A percentile compares a stretch with the other conserved stretches of the same genome.
Evolutionary conservation across 148 eudicot genomes (phyloP).

Genomic region (Fallopia convolvulus): DNA sequence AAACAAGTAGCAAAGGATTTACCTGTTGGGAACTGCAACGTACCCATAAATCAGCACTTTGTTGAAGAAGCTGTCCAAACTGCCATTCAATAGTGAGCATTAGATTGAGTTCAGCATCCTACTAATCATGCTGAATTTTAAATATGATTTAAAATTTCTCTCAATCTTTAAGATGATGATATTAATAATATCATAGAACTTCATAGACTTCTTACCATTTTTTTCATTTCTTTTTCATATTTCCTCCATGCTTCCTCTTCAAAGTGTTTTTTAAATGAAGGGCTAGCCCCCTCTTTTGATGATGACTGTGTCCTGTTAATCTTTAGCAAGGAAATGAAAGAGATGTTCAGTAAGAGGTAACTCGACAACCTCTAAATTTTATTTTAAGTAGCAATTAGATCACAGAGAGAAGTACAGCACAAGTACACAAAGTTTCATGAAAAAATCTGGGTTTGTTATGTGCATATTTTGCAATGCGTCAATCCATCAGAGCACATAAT

Average conservation of each 20-base stretch:
- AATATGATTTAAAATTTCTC: neutral
- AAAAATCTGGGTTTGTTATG: neutral
- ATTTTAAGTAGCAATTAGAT: neutral
- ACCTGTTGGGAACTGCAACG: slow-evolving; percentile 42
- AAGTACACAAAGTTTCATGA: neutral
- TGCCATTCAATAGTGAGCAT: slow-evolving; percentile 20
- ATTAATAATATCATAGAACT: neutral
- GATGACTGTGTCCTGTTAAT: slow-evolving; percentile 54
- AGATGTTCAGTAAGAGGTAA: neutral
- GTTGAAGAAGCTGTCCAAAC: slow-evolving; percentile 66
- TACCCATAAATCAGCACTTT: slow-evolving; percentile 45
- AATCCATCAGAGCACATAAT: neutral
- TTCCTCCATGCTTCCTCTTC: slow-evolving; percentile 83
- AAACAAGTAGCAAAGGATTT: slow-evolving; percentile 8
- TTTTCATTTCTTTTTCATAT: slow-evolving; percentile 93
- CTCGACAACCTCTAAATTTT: neutral
- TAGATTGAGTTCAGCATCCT: neutral
- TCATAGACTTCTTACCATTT: slow-evolving; percentile 48
- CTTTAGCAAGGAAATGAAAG: slow-evolving; percentile 22
- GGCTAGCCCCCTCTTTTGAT: slow-evolving; percentile 35
- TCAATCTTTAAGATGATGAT: neutral
- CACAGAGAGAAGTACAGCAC: neutral
- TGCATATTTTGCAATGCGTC: neutral
- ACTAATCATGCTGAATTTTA: neutral
- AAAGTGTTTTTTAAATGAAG: slow-evolving; percentile 59